These are phyloP conservation scores for Cystofilobasidium bisporidii DNA, from an alignment of 768 basidiomycete species.

Conservation along the genomic window DNA sequence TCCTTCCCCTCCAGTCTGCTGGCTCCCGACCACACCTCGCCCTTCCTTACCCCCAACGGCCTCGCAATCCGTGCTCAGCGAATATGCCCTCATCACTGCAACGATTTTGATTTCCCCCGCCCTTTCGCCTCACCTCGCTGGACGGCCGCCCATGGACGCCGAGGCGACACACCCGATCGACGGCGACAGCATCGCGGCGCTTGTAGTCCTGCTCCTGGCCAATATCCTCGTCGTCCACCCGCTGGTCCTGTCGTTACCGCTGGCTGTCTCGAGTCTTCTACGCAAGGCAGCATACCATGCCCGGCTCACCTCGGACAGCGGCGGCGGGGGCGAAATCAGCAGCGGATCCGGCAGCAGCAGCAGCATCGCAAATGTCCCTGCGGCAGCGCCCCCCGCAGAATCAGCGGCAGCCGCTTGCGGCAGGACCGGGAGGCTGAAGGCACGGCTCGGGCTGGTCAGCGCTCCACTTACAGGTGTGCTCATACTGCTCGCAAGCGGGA, in stretches of 20 bases:
- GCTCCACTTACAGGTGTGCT: constrained; percentile 44
- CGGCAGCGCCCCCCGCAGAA: constrained; percentile 18
- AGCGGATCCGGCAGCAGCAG: neutral
- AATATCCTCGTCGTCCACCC: constrained; percentile 42
- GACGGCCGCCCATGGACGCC: neutral
- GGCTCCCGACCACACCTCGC: too few species aligned
- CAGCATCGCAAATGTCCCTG: neutral
- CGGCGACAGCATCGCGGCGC: constrained; percentile 37
- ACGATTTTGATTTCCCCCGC: too few species aligned
- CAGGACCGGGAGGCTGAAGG: constrained; percentile 17
- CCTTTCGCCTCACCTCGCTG: too few species aligned
- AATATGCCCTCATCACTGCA: too few species aligned
- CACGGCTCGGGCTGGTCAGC: constrained; percentile 38
- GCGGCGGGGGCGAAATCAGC: neutral
- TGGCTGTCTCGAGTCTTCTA: constrained; percentile 25
- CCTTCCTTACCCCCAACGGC: too few species aligned
- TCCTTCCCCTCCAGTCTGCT: too few species aligned
- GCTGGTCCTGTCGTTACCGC: constrained; percentile 36
- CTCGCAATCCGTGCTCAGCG: too few species aligned
- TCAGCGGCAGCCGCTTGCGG: neutral
- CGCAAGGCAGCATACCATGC: neutral
- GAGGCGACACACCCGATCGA: constrained; percentile 6
- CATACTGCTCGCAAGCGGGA: constrained; percentile 41
- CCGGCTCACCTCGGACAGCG: constrained; percentile 12
- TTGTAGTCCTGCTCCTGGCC: constrained; percentile 41